These are phyloP conservation scores for Haberlea rhodopensis DNA, from an alignment of 257 asterid species.

Conservation along the genomic window DNA sequence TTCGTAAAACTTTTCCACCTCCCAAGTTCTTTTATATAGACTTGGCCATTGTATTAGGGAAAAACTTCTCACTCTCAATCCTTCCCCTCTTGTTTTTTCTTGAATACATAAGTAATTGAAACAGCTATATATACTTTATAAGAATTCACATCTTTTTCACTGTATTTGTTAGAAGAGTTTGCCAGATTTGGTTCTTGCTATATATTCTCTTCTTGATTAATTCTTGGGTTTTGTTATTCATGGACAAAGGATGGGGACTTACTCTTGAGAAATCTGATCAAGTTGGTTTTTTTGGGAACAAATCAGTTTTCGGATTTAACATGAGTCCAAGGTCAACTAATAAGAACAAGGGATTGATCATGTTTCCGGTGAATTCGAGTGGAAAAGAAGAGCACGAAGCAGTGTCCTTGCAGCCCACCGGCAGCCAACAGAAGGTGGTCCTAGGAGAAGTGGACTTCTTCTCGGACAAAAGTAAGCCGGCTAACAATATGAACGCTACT, in stretches of 20 bases:
- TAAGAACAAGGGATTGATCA: slow-evolving; percentile 24
- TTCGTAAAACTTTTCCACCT: slow-evolving; percentile 24
- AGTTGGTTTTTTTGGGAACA: slow-evolving; percentile 50
- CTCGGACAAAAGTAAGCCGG: slow-evolving; percentile 40
- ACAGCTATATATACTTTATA: not conserved
- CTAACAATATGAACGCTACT: slow-evolving; percentile 9
- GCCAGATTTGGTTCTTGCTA: not conserved
- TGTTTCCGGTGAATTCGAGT: slow-evolving; percentile 43
- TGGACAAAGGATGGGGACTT: slow-evolving; percentile 84
- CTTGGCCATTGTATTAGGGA: slow-evolving; percentile 28
- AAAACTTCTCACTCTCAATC: slow-evolving; percentile 55
- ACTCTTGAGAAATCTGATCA: slow-evolving; percentile 60
- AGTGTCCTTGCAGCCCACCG: slow-evolving; percentile 18
- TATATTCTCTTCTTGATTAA: not conserved
- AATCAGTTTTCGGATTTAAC: slow-evolving; percentile 52
- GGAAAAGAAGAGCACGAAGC: slow-evolving; percentile 34
- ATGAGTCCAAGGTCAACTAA: slow-evolving; percentile 48
- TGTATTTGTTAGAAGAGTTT: no score
- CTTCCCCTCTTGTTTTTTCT: slow-evolving; percentile 8
- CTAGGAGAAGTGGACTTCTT: slow-evolving; percentile 79
- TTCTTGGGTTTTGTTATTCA: slow-evolving; percentile 30
- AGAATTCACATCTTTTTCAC: no score
- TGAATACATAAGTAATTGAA: not conserved
- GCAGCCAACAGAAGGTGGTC: slow-evolving; percentile 31
- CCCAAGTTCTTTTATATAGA: slow-evolving; percentile 43